A percentile compares a stretch with the other conserved stretches of the same genome.
Conservation (phyloP, 2,329 filamentous ascomycete species). For the Leptographium radiaticola region DNA sequence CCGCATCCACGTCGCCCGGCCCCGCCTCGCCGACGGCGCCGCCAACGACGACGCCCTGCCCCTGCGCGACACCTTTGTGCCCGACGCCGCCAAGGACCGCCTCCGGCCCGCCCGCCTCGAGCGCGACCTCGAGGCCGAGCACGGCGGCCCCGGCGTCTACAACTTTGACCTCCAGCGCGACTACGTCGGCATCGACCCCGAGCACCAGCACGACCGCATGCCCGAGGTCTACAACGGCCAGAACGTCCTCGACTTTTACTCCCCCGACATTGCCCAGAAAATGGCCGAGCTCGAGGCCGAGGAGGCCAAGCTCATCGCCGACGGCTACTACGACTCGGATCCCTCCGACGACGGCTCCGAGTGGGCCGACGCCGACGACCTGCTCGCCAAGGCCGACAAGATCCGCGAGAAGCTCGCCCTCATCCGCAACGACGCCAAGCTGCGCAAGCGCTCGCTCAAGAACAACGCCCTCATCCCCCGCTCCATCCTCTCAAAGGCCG, state of each 20-base stretch:
- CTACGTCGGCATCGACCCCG: constrained; percentile 74
- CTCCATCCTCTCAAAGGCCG: constrained; percentile 48
- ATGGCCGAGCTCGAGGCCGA: constrained; percentile 86
- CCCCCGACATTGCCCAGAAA: constrained; percentile 92
- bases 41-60: constrained; percentile 24
- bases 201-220: constrained; percentile 94
- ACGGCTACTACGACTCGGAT: constrained; percentile 95
- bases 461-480: constrained; percentile 90
- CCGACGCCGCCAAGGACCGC: constrained; percentile 71
- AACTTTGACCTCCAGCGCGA: constrained; percentile 85
- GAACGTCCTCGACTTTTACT: constrained; percentile 95
- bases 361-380: constrained; percentile 78
- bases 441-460: constrained; percentile 85
- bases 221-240: constrained; percentile 90
- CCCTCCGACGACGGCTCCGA: constrained; percentile 53
- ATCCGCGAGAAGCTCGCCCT: constrained; percentile 91
- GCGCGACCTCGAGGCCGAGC: constrained; percentile 78
- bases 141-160: constrained; percentile 91
- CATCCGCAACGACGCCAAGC: constrained; percentile 86
- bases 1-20: constrained; percentile 93
- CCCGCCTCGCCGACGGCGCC: constrained; percentile 52
- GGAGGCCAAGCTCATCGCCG: constrained; percentile 80
- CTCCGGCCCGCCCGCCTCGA: constrained; percentile 47
- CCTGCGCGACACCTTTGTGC: constrained; percentile 67
- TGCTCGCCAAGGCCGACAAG: constrained; percentile 80